phyloP scores from a whole-genome alignment of 2,329 filamentous ascomycete species.

The Xylariaceae sp. region DNA sequence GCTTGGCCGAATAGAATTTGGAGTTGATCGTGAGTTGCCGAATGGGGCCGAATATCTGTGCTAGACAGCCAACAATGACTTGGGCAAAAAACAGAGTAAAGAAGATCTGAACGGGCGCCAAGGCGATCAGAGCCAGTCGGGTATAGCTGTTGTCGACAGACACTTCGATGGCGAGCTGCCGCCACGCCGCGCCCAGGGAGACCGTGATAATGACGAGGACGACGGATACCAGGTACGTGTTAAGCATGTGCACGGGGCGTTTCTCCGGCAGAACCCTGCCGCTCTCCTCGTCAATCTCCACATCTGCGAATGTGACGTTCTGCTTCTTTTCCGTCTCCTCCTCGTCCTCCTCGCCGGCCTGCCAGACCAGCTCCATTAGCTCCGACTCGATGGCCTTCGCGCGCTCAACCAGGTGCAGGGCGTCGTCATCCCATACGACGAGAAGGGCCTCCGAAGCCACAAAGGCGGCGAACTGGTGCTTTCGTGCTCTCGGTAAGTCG shows the following conservation, averaged over 20 bases:
- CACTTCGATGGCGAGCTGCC: conserved; percentile 65
- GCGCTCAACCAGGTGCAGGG: conserved; percentile 63
- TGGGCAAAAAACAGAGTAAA: conserved; percentile 80
- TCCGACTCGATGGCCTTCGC: conserved; percentile 71
- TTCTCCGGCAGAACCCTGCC: conserved; percentile 61
- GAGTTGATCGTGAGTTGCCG: conserved; percentile 71
- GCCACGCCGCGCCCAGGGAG: conserved; percentile 65
- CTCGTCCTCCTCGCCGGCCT: conserved; percentile 48
- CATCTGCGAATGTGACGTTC: conserved; percentile 42
- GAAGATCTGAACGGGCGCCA: conserved; percentile 71
- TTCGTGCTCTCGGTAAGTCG: conserved; percentile 66
- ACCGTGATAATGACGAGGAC: conserved; percentile 62
- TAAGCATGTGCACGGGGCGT: conserved; percentile 64
- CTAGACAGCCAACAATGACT: conserved; percentile 70
- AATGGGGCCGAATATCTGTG: conserved; percentile 72
- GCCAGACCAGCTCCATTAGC: conserved; percentile 75
- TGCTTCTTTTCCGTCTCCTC: conserved; percentile 53
- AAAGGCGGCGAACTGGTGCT: conserved; percentile 78
- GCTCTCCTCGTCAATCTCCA: conserved; percentile 67
- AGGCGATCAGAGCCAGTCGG: conserved; percentile 60
- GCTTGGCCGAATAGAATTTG: conserved; percentile 74
- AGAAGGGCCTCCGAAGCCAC: conserved; percentile 66
- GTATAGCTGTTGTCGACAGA: conserved; percentile 59
- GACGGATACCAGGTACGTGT: conserved; percentile 63
- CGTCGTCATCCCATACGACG: conserved; percentile 79